A percentile compares a stretch with the other conserved stretches of the same genome.
Evolutionary conservation across 2,329 filamentous ascomycete genomes (phyloP).

Genomic region (Fusarium nanum): DNA sequence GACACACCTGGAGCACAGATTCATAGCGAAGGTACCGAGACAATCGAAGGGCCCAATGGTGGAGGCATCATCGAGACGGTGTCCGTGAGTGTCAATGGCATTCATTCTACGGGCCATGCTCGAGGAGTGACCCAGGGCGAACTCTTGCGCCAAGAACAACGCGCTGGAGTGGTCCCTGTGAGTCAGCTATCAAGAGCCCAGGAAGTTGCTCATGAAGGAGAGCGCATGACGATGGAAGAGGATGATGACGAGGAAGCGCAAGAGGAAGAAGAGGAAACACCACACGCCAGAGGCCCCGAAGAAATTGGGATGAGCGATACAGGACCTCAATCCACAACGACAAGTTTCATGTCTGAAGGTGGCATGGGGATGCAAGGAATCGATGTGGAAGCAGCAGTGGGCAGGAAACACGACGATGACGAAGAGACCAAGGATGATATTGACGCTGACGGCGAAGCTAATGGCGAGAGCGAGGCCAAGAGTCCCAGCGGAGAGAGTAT

Average conservation of each 20-base stretch:
- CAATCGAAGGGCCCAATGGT: conserved; percentile 83
- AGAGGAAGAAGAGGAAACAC: conserved; percentile 68
- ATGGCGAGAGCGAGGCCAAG: conserved; percentile 46
- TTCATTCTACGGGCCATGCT: conserved; percentile 63
- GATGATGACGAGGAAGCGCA: conserved; percentile 52
- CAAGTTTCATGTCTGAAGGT: conserved; percentile 54
- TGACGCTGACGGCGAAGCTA: conserved; percentile 36
- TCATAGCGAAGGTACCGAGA: conserved; percentile 80
- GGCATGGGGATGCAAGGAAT: conserved; percentile 65
- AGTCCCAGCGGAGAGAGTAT: conserved; percentile 49
- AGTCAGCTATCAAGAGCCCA: conserved; percentile 66
- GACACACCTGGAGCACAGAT: conserved; percentile 55
- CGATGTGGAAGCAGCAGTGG: conserved; percentile 71
- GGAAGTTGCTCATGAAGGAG: conserved; percentile 46
- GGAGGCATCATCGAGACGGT: conserved; percentile 84
- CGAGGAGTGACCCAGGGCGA: conserved; percentile 83
- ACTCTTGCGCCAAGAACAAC: conserved; percentile 85
- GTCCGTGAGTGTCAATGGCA: conserved; percentile 78
- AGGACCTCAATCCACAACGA: conserved; percentile 72
- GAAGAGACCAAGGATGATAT: conserved; percentile 40
- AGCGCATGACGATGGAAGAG: conserved; percentile 43
- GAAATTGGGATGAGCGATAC: conserved; percentile 88
- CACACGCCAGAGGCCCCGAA: conserved; percentile 86
- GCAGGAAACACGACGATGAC: conserved; percentile 58
- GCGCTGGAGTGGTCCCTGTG: conserved; percentile 80